Percentiles rank a stretch among this genome's conserved stretches.
Conservation (phyloP, 2,329 filamentous ascomycete genomes). For the Grosmannia huntii region DNA sequence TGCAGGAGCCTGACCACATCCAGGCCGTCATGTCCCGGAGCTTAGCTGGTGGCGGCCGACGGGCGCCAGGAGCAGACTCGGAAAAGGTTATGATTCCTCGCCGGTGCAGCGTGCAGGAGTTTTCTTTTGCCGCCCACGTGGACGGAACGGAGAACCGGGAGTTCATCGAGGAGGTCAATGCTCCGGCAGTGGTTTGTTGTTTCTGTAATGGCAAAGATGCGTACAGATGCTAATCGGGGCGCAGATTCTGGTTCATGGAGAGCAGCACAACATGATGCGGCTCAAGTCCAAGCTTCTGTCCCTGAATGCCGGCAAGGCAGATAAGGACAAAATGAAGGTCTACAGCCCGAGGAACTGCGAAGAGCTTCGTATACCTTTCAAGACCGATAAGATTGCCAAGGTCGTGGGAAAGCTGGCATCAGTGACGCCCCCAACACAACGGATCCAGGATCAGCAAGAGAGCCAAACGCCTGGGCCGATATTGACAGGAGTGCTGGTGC, state of each 20-base stretch:
- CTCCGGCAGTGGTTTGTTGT: slow-evolving; percentile 69
- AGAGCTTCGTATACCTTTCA: slow-evolving; percentile 88
- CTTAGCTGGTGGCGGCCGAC: slow-evolving; percentile 43
- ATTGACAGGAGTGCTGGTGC: slow-evolving; percentile 82
- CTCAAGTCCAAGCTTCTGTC: slow-evolving; percentile 88
- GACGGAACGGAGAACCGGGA: slow-evolving; percentile 92
- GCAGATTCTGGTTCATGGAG: slow-evolving; percentile 89
- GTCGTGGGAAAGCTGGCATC: slow-evolving; percentile 89
- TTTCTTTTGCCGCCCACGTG: slow-evolving; percentile 91
- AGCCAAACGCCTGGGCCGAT: slow-evolving; percentile 30
- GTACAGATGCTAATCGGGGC: slow-evolving; percentile 7
- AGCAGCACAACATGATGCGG: slow-evolving; percentile 96
- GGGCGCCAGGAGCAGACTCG: slow-evolving; percentile 53
- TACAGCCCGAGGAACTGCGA: slow-evolving; percentile 92
- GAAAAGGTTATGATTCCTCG: slow-evolving; percentile 86
- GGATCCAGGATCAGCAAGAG: slow-evolving; percentile 4
- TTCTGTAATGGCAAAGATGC: not conserved
- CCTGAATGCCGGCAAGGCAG: slow-evolving; percentile 69
- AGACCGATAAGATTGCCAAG: slow-evolving; percentile 87
- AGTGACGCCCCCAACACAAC: slow-evolving; percentile 51
- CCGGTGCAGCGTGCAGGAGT: slow-evolving; percentile 85
- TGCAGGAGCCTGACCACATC: slow-evolving; percentile 90
- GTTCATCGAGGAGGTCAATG: slow-evolving; percentile 88
- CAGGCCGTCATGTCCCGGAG: slow-evolving; percentile 81
- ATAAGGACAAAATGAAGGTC: slow-evolving; percentile 78